These are phyloP conservation scores for Recurvomyces mirabilis DNA, from an alignment of 495 filamentous ascomycete genomes.

Conservation along the genomic window DNA sequence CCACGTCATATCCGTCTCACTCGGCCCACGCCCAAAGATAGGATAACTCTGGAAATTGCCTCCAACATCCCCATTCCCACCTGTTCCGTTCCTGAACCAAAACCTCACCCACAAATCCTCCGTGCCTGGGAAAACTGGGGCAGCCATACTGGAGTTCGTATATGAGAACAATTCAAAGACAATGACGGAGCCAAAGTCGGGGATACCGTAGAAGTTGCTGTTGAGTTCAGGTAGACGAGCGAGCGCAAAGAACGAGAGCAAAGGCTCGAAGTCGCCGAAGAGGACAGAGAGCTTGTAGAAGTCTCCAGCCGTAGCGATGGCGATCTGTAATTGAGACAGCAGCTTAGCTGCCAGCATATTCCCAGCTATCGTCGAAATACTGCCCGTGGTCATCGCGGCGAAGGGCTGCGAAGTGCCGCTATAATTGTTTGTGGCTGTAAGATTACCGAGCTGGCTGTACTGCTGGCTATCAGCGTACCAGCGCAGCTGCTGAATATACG, in stretches of 20 bases:
- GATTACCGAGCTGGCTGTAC: slow-evolving; percentile 23
- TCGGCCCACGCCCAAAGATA: slow-evolving; percentile 45
- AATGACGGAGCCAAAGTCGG: slow-evolving; percentile 57
- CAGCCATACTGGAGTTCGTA: slow-evolving; percentile 13
- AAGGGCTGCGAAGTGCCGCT: background rate
- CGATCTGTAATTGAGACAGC: slow-evolving; percentile 41
- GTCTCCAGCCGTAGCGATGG: slow-evolving; percentile 28
- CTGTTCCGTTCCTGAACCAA: slow-evolving; percentile 57
- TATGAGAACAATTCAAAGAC: slow-evolving; percentile 63
- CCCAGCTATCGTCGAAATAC: slow-evolving; percentile 44
- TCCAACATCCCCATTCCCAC: slow-evolving; percentile 33
- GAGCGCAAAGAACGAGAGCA: slow-evolving; percentile 62
- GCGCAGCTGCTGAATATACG: slow-evolving; percentile 42
- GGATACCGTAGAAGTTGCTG: slow-evolving; percentile 55
- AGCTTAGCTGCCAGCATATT: slow-evolving; percentile 56
- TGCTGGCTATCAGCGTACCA: slow-evolving; percentile 54
- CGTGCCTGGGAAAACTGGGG: slow-evolving; percentile 37
- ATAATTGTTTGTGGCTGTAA: slow-evolving; percentile 4
- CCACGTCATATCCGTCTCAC: slow-evolving; percentile 47
- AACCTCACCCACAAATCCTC: slow-evolving; percentile 64
- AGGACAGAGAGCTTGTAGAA: slow-evolving; percentile 46
- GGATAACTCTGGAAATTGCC: slow-evolving; percentile 45
- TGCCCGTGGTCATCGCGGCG: slow-evolving; percentile 15
- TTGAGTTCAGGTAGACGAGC: slow-evolving; percentile 44
- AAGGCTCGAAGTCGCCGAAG: slow-evolving; percentile 58